These are phyloP conservation scores for Amborella trichopoda DNA, from an alignment of 164 flowering plant species.

Conservation along the genomic window DNA sequence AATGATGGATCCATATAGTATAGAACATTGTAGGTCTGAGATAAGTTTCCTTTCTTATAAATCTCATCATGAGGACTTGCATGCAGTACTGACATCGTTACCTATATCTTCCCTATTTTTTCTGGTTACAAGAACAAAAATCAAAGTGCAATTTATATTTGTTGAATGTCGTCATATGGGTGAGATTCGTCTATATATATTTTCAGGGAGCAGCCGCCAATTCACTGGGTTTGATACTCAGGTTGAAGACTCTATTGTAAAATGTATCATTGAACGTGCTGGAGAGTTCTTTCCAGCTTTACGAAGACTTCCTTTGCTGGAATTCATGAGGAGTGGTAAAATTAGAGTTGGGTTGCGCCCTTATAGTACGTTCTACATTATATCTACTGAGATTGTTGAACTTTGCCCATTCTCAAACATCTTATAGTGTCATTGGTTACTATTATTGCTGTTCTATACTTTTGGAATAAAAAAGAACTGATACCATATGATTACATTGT, in stretches of 20 bases:
- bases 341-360: conserved; percentile 86
- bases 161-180: too few species aligned
- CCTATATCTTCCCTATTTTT: too few species aligned
- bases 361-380: conserved; percentile 47
- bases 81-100: too few species aligned
- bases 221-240: conserved; percentile 64
- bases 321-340: conserved; percentile 28
- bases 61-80: too few species aligned
- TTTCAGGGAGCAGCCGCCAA: conserved; percentile 88
- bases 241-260: conserved; percentile 42
- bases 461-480: neutral
- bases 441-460: neutral
- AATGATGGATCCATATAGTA: too few species aligned
- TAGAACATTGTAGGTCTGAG: too few species aligned
- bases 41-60: too few species aligned
- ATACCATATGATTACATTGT: too few species aligned
- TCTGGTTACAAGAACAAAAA: too few species aligned
- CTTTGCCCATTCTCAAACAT: neutral
- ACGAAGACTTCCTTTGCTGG: conserved; percentile 25
- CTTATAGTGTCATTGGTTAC: neutral
- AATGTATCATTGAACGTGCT: conserved; percentile 61
- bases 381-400: neutral
- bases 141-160: too few species aligned
- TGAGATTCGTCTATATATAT: too few species aligned
- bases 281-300: conserved; percentile 66